Percentiles rank a stretch among this genome's conserved stretches.
phyloP scores from a whole-genome alignment of 805 yeast genomes.

The Komagataella mondaviorum region DNA sequence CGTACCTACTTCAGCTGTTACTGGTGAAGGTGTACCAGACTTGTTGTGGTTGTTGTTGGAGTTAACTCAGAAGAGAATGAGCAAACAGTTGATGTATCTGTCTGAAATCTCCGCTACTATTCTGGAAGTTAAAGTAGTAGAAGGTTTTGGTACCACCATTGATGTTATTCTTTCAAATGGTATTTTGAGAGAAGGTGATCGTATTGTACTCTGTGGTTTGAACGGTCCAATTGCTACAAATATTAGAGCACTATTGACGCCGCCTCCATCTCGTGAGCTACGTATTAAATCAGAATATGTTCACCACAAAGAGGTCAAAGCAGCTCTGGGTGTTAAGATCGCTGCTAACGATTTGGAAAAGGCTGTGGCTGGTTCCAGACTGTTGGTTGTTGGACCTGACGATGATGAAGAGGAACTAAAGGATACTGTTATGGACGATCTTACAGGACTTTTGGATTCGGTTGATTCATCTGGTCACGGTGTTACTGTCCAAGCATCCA shows the following conservation, averaged over 20 bases:
- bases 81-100: slow-evolving; percentile 93
- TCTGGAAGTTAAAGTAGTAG: slow-evolving; percentile 93
- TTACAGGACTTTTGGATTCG: slow-evolving; percentile 86
- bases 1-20: slow-evolving; percentile 97
- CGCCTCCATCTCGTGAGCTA: slow-evolving; percentile 93
- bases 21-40: slow-evolving; percentile 99
- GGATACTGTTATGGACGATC: slow-evolving; percentile 98
- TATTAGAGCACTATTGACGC: slow-evolving; percentile 91
- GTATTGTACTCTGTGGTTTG: slow-evolving; percentile 92
- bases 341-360: slow-evolving; percentile 96
- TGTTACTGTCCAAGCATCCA: slow-evolving; percentile 97
- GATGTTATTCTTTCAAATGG: slow-evolving; percentile 98
- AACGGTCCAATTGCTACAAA: slow-evolving; percentile 97
- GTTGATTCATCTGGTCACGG: slow-evolving; percentile 94
- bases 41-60: slow-evolving; percentile 89
- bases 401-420: slow-evolving; percentile 95
- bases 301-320: slow-evolving; percentile 96
- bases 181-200: slow-evolving; percentile 85
- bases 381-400: slow-evolving; percentile 88
- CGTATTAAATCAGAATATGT: slow-evolving; percentile 94
- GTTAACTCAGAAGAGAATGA: slow-evolving; percentile 96
- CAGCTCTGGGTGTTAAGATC: slow-evolving; percentile 97
- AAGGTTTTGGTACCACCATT: slow-evolving; percentile 97
- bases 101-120: slow-evolving; percentile 92
- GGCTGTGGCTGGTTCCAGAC: slow-evolving; percentile 97